These are phyloP conservation scores for Rhizophagus sp. DNA, from an alignment of 192 early-diverging fungal species.

Conservation along the genomic window DNA sequence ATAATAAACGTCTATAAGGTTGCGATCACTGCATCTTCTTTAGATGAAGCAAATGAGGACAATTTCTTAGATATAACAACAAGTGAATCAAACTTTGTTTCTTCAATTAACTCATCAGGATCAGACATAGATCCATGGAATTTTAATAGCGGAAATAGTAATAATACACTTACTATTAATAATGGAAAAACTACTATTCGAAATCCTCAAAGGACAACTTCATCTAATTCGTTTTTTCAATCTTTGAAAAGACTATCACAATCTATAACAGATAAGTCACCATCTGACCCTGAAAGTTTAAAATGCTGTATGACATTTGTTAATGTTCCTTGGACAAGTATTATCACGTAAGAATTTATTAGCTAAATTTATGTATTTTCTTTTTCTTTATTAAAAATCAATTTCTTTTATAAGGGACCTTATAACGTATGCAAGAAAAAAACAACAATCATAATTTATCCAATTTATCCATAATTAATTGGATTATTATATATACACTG, in stretches of 20 bases:
- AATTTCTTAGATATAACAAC: not conserved
- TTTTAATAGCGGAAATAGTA: not conserved
- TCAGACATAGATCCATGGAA: not conserved
- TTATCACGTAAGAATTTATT: constrained; percentile 51
- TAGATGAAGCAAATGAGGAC: constrained; percentile 35
- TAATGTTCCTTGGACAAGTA: constrained; percentile 89
- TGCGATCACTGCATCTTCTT: constrained; percentile 52
- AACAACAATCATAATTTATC: not conserved
- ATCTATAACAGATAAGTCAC: constrained; percentile 50
- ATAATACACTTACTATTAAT: not conserved
- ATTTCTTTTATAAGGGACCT: constrained; percentile 9
- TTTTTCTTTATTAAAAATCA: not conserved
- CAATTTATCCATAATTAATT: too few relatives aligned
- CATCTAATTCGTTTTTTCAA: constrained; percentile 44
- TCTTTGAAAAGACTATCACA: constrained; percentile 55
- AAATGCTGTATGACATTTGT: constrained; percentile 91
- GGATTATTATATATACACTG: too few relatives aligned
- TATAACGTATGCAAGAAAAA: constrained; percentile 12
- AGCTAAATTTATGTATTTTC: not conserved
- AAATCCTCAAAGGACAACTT: constrained; percentile 33
- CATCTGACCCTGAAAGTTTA: constrained; percentile 63
- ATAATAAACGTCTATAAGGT: constrained; percentile 38
- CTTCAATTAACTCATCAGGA: not conserved
- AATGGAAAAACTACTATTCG: not conserved
- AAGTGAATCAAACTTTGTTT: constrained; percentile 17